Percentiles rank a stretch among this genome's conserved stretches.
These are phyloP conservation scores for Globisporangium carolinianum DNA, from an alignment of 352 stramenopile genomes.

Conservation along the genomic window DNA sequence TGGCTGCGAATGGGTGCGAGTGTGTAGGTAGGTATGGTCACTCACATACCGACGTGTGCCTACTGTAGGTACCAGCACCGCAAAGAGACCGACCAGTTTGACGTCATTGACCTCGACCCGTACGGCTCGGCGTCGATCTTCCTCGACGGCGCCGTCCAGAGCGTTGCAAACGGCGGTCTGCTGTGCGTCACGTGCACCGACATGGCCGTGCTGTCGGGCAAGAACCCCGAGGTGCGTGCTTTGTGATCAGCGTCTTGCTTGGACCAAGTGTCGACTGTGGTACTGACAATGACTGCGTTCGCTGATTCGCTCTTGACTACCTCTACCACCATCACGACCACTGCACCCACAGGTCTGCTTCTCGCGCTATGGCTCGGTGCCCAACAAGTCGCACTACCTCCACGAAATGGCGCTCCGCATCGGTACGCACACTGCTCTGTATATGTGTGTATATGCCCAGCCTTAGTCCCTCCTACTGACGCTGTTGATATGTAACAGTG, in stretches of 20 bases:
- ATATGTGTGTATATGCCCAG: no score
- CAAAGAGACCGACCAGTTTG: conserved; percentile 91
- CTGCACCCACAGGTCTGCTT: conserved; percentile 49
- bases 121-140: conserved; percentile 99
- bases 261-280: background rate
- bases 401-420: conserved; percentile 87
- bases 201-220: conserved; percentile 91
- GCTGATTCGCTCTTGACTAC: no score
- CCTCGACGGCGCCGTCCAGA: conserved; percentile 96
- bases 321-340: no score
- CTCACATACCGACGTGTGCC: background rate
- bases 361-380: conserved; percentile 75
- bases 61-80: conserved; percentile 49
- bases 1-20: no score
- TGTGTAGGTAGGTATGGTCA: background rate
- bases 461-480: background rate
- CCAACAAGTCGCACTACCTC: conserved; percentile 86
- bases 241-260: background rate
- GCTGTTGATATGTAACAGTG: conserved; percentile 47
- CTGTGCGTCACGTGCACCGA: conserved; percentile 99
- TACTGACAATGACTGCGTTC: no score
- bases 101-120: conserved; percentile 99
- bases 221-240: conserved; percentile 68
- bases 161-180: conserved; percentile 93
- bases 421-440: conserved; percentile 20